Conservation (phyloP, 768 basidiomycete species). For the Leucocoprinus sp. region DNA sequence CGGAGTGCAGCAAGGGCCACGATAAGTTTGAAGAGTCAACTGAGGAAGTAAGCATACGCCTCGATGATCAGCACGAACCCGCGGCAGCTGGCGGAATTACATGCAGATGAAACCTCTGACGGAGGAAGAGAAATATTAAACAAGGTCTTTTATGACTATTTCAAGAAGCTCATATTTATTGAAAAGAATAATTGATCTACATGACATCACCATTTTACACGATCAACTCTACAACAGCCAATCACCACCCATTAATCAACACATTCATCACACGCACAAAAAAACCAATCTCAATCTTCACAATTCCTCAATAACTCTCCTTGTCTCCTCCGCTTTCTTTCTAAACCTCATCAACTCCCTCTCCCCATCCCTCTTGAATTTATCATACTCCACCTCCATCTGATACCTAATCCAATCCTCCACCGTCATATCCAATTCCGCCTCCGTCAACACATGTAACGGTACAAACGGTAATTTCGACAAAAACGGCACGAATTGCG, state of each 20-base stretch:
- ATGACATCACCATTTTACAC: too few relatives aligned
- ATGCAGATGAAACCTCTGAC: too few relatives aligned
- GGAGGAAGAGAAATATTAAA: too few relatives aligned
- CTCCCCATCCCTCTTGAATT: conserved; percentile 38
- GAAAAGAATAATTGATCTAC: too few relatives aligned
- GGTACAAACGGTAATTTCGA: conserved; percentile 38
- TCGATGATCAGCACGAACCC: too few relatives aligned
- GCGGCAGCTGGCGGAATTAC: too few relatives aligned
- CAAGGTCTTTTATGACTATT: too few relatives aligned
- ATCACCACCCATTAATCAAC: background rate
- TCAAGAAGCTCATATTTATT: too few relatives aligned
- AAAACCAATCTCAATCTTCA: background rate
- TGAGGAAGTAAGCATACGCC: too few relatives aligned
- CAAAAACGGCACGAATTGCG: conserved; percentile 28
- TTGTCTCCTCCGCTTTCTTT: conserved; percentile 33
- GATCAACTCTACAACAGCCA: too few relatives aligned
- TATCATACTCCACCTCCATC: conserved; percentile 60
- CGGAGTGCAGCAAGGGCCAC: too few relatives aligned
- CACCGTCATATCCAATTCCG: conserved; percentile 70
- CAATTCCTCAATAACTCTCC: conserved; percentile 29
- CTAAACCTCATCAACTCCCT: conserved; percentile 33
- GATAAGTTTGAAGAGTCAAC: too few relatives aligned
- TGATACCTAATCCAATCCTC: conserved; percentile 80
- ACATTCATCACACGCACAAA: background rate
- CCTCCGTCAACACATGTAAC: conserved; percentile 42